Evolutionary conservation across 2,329 filamentous ascomycete species (phyloP).

Genomic region (Claviceps sp.): DNA sequence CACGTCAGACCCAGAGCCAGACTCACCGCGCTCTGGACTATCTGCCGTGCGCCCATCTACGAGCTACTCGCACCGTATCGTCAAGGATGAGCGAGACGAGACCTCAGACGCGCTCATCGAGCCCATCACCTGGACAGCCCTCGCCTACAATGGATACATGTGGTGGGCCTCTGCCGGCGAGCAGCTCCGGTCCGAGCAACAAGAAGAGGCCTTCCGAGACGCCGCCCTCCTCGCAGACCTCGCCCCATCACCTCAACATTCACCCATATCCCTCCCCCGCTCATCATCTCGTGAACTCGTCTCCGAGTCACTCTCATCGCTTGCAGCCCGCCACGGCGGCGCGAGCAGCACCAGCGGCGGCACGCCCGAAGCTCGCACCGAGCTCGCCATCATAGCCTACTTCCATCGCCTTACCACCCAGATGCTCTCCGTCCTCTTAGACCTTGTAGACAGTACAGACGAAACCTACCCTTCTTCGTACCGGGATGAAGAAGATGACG

Average conservation of each 20-base stretch:
- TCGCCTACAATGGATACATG: slow-evolving; percentile 74
- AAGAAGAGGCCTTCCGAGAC: slow-evolving; percentile 43
- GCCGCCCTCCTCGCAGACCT: slow-evolving; percentile 42
- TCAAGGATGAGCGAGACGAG: slow-evolving; percentile 29
- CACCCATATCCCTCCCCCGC: slow-evolving; percentile 18
- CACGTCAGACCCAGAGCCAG: slow-evolving; percentile 13
- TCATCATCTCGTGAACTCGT: slow-evolving; percentile 21
- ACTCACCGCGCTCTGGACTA: slow-evolving; percentile 16
- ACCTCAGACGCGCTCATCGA: slow-evolving; percentile 44
- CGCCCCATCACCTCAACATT: slow-evolving; percentile 18
- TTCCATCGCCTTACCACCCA: slow-evolving; percentile 64
- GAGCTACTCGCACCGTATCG: slow-evolving; percentile 13
- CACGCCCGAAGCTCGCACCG: slow-evolving; percentile 27
- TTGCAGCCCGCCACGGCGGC: slow-evolving; percentile 23
- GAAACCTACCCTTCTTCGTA: slow-evolving; percentile 24
- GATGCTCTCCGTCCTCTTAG: slow-evolving; percentile 47
- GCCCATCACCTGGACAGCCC: slow-evolving; percentile 53
- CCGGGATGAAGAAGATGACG: slow-evolving; percentile 23
- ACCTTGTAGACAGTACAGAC: slow-evolving; percentile 40
- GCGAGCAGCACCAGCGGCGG: slow-evolving; percentile 1
- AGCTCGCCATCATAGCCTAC: slow-evolving; percentile 65
- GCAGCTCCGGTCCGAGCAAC: slow-evolving; percentile 45
- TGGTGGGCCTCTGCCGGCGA: slow-evolving; percentile 84
- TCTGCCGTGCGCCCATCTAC: slow-evolving; percentile 14
- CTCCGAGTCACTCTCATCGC: slow-evolving; percentile 31